Conservation (phyloP, 257 asterid species). For the Cynanchum wilfordii region DNA sequence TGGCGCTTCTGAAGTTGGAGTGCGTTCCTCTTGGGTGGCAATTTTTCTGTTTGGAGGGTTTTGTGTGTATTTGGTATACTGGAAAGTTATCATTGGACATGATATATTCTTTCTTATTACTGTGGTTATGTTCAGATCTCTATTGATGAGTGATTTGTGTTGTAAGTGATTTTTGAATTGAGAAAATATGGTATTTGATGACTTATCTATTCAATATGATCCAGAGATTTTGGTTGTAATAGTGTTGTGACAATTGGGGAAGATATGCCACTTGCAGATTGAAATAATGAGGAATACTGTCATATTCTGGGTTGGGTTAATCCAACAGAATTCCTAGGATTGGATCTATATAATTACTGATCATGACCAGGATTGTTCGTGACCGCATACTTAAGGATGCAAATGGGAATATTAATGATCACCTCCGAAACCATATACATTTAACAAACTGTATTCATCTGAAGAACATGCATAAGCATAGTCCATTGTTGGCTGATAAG, state of each 20-base stretch:
- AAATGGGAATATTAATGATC: conserved; percentile 73
- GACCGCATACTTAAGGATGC: conserved; percentile 87
- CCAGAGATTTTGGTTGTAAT: neutral
- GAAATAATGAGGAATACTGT: conserved; percentile 30
- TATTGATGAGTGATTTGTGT: neutral
- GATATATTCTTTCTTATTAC: neutral
- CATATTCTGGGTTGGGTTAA: conserved; percentile 29
- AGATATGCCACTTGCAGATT: conserved; percentile 24
- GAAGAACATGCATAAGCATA: conserved; percentile 94
- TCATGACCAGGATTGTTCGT: conserved; percentile 86
- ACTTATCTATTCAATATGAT: conserved; percentile 4
- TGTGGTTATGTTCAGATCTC: conserved; percentile 12
- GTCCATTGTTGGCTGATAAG: conserved; percentile 74
- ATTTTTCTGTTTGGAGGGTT: neutral
- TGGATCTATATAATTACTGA: conserved; percentile 43
- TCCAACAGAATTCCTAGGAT: conserved; percentile 20
- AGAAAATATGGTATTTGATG: conserved; percentile 18
- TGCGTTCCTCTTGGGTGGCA: neutral
- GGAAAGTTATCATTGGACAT: conserved; percentile 13
- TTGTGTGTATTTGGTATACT: conserved; percentile 2
- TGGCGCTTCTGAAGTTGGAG: neutral
- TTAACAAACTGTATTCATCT: conserved; percentile 96
- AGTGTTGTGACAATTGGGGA: conserved; percentile 15
- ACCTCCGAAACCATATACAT: conserved; percentile 87
- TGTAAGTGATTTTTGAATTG: conserved; percentile 8